Base-by-base conservation (phyloP, 129 eudicot species). In the Scalesia atractyloides region DNA sequence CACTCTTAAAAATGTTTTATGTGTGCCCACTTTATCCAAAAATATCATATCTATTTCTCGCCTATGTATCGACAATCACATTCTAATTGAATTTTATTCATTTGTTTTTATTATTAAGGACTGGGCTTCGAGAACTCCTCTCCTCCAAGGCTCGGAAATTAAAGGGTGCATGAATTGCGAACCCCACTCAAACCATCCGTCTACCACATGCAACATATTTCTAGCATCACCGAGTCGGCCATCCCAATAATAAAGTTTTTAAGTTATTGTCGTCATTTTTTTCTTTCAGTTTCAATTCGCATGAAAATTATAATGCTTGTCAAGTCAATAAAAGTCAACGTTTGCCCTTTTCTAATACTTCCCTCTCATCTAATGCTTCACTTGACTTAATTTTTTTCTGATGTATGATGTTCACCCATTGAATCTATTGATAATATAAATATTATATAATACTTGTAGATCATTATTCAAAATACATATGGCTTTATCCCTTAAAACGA, bases 251-350 rank as follows among this genome's bases (percentile, higher is more conserved):
- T 12, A 48, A 48, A 48, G 16, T 11, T 9, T 4, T 48, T 2
- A 11, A 48, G 11, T 13, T 6, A 5, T 57, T 57, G 19, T 26
- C 43, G 4, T 24, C 7, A 5, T 11, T 34, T 34, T 13, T 24
- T 24, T 13, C 18, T 61, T 61, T 13, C 0, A 61, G 0, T 20
- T 61, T 15, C 2, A 26, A 5, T 30, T 26, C 12, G 12, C 11
- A 10, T n/a, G 22, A 53, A 4, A 61, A 61, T 61, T 61, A 44
- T 61, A 61, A 61, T 30, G 30, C 66, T 30, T 61, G 66, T 12
- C 18, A 6, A 13, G 11, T 26, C 3, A 59, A 64, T 64, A 64
- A 64, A 64, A 37, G 50, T 64, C 69, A 64, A 14, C 7, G 19
- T 4, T 17, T 41, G 4, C 70, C 70, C 0, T 65, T 65, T 44